These are phyloP conservation scores for Taiwanofungus camphoratus DNA, from an alignment of 1,284 basidiomycete species.

Conservation along the genomic window DNA sequence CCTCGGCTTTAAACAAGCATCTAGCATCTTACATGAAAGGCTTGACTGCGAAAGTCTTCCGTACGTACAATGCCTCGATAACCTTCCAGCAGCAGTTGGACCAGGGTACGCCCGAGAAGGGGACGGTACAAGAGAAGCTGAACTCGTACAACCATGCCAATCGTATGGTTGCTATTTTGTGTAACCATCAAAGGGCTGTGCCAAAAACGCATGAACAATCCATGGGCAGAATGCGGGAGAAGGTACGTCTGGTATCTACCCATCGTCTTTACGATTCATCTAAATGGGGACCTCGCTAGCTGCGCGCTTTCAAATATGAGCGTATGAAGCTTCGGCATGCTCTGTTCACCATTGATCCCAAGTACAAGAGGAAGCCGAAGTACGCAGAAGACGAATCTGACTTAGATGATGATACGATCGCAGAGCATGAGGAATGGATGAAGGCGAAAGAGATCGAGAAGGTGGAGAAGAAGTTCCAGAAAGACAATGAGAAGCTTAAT, in stretches of 20 bases:
- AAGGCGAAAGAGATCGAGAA: slow-evolving; percentile 84
- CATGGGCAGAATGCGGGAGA: slow-evolving; percentile 89
- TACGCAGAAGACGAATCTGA: slow-evolving; percentile 86
- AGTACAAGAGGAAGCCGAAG: slow-evolving; percentile 78
- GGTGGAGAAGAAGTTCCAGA: slow-evolving; percentile 81
- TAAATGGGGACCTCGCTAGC: slow-evolving; percentile 31
- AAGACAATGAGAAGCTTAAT: slow-evolving; percentile 82
- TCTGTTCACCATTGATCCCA: slow-evolving; percentile 69
- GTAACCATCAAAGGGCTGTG: slow-evolving; percentile 95
- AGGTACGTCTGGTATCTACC: slow-evolving; percentile 43
- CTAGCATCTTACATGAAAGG: slow-evolving; percentile 91
- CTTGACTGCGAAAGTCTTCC: slow-evolving; percentile 95
- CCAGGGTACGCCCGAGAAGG: slow-evolving; percentile 63
- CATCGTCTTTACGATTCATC: slow-evolving; percentile 5
- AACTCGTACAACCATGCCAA: slow-evolving; percentile 96
- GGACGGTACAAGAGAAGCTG: slow-evolving; percentile 85
- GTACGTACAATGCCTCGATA: slow-evolving; percentile 96
- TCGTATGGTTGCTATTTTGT: slow-evolving; percentile 90
- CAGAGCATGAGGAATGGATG: slow-evolving; percentile 73
- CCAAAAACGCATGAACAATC: slow-evolving; percentile 88
- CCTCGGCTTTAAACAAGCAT: slow-evolving; percentile 83
- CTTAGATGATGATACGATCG: slow-evolving; percentile 88
- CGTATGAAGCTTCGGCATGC: slow-evolving; percentile 87
- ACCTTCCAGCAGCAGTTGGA: slow-evolving; percentile 90
- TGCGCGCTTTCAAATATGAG: slow-evolving; percentile 85